phyloP scores from a whole-genome alignment of 768 basidiomycete species.

The Lactifluus rugatus region DNA sequence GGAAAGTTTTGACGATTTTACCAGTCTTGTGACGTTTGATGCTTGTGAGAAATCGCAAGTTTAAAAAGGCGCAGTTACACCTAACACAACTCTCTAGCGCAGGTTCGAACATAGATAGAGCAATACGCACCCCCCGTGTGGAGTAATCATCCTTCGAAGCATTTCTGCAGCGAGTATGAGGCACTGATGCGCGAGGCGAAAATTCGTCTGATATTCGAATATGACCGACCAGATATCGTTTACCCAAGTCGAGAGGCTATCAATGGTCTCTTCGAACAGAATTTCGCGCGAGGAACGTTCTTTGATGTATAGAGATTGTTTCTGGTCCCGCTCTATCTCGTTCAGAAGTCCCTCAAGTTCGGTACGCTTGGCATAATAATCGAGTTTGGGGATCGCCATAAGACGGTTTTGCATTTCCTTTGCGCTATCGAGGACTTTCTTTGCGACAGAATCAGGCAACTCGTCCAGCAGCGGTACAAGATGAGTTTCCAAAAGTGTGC shows the following conservation, averaged over 20 bases:
- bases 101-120: neutral
- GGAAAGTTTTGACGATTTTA: conserved; percentile 39
- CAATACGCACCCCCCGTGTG: conserved; percentile 29
- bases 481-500: conserved; percentile 38
- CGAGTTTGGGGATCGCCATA: conserved; percentile 37
- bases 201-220: conserved; percentile 49
- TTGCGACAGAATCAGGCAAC: conserved; percentile 30
- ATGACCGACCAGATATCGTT: conserved; percentile 54
- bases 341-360: conserved; percentile 46
- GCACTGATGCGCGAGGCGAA: conserved; percentile 42
- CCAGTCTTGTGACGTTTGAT: conserved; percentile 35
- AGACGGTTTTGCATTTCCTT: conserved; percentile 32
- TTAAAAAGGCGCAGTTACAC: conserved; percentile 45
- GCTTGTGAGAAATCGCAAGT: conserved; percentile 36
- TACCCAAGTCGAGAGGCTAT: conserved; percentile 48
- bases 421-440: conserved; percentile 33
- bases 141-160: conserved; percentile 34
- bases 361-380: conserved; percentile 43
- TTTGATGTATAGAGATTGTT: conserved; percentile 37
- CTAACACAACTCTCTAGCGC: conserved; percentile 26
- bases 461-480: conserved; percentile 40
- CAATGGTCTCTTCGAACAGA: conserved; percentile 45
- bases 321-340: conserved; percentile 45
- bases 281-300: conserved; percentile 47
- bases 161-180: conserved; percentile 43